These are phyloP conservation scores for Fragilariopsis cylindrus DNA, from an alignment of 108 stramenopile genomes.

Conservation along the genomic window DNA sequence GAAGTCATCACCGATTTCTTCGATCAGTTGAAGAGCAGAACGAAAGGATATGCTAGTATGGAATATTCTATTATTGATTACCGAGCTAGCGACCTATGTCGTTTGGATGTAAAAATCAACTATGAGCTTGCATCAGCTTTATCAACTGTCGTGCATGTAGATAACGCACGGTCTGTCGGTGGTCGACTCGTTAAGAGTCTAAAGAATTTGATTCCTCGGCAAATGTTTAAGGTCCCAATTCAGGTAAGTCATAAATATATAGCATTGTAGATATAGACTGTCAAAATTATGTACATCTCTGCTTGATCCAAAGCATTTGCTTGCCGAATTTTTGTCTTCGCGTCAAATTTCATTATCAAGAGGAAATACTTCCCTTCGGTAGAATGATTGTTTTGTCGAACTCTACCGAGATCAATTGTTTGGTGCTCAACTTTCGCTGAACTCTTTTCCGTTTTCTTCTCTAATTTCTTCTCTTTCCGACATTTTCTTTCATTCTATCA, in stretches of 20 bases:
- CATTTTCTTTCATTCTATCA: too few relatives aligned
- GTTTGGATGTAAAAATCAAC: conserved; percentile 97
- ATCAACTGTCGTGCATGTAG: conserved; percentile 91
- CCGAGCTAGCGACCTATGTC: conserved; percentile 86
- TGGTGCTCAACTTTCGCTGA: too few relatives aligned
- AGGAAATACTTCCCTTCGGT: too few relatives aligned
- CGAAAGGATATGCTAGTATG: conserved; percentile 98
- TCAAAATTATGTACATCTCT: too few relatives aligned
- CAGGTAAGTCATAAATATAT: conserved; percentile 37
- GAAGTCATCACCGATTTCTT: conserved; percentile 99
- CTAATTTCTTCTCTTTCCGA: too few relatives aligned
- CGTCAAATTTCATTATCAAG: too few relatives aligned
- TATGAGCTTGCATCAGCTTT: conserved; percentile 92
- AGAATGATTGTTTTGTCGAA: too few relatives aligned
- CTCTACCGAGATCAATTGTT: too few relatives aligned
- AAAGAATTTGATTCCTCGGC: conserved; percentile 94
- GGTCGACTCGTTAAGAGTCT: conserved; percentile 81
- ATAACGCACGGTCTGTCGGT: conserved; percentile 84
- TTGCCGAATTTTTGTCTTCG: too few relatives aligned
- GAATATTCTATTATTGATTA: conserved; percentile 94
- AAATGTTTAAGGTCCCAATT: conserved; percentile 99
- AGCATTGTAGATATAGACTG: too few relatives aligned
- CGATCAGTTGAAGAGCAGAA: conserved; percentile 95
- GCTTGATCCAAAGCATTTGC: too few relatives aligned
- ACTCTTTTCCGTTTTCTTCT: too few relatives aligned